phyloP scores from a whole-genome alignment of 257 asterid species.

The Euphrasia confusa region DNA sequence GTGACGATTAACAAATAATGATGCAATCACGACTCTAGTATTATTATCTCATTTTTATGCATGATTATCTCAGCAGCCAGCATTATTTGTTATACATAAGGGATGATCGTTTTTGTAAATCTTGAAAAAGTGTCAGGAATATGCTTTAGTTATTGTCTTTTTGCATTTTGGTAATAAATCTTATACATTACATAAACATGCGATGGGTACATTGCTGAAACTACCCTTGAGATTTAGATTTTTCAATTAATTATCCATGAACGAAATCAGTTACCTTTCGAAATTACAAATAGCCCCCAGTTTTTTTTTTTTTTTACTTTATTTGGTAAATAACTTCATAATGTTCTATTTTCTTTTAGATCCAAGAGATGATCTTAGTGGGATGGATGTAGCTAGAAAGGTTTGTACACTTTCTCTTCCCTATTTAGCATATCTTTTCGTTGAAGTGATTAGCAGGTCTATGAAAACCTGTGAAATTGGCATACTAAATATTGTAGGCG shows the following conservation, averaged over 20 bases:
- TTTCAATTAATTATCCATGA: background rate
- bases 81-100: no score
- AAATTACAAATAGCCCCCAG: background rate
- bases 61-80: no score
- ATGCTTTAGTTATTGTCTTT: no score
- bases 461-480: background rate
- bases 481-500: conserved; percentile 40
- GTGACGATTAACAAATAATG: no score
- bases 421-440: conserved; percentile 13
- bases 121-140: no score
- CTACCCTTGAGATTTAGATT: background rate
- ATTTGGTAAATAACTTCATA: background rate
- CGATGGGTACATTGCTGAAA: background rate
- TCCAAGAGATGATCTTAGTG: conserved; percentile 96
- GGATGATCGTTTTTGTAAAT: no score
- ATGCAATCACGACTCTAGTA: no score
- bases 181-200: no score
- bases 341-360: conserved; percentile 46
- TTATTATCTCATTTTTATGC: no score
- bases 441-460: background rate
- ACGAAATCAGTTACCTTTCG: background rate
- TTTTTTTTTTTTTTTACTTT: background rate
- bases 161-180: no score
- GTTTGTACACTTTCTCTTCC: conserved; percentile 33
- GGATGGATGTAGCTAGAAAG: conserved; percentile 99